Percentiles rank a stretch among this genome's conserved stretches.
Evolutionary conservation across 2,329 filamentous ascomycete genomes (phyloP).

Genomic region (Aspergillus sergii): DNA sequence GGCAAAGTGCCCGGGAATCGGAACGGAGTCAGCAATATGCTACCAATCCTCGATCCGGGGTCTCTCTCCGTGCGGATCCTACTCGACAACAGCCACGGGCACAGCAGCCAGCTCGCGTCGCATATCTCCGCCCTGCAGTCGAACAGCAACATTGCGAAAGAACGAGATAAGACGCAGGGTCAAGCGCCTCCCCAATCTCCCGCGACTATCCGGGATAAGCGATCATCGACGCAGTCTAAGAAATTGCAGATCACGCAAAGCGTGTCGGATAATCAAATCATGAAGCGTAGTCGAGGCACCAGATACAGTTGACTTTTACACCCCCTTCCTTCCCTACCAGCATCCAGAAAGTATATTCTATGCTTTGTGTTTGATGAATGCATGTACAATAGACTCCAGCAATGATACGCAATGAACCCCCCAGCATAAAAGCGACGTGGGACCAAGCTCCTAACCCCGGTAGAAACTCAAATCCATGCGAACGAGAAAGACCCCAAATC

Average conservation of each 20-base stretch:
- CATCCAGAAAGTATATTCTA: background rate
- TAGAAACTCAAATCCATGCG: background rate
- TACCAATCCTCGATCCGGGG: constrained; percentile 11
- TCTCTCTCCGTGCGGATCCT: constrained; percentile 12
- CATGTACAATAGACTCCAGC: background rate
- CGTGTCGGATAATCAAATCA: background rate
- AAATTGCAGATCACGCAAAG: background rate
- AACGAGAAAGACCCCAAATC: background rate
- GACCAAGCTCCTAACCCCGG: background rate
- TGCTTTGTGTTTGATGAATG: background rate
- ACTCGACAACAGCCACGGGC: constrained; percentile 6
- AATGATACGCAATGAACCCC: background rate
- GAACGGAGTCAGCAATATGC: background rate
- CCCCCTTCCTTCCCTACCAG: background rate
- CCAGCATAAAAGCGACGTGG: background rate
- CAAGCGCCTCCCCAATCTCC: background rate
- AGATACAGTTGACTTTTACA: background rate
- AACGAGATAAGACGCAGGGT: background rate
- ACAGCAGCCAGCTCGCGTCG: background rate
- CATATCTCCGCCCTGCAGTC: constrained; percentile 1
- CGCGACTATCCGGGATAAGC: background rate
- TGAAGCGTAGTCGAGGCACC: background rate
- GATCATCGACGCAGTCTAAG: background rate
- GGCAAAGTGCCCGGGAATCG: background rate
- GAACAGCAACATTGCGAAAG: background rate